Evolutionary conservation across 2,329 filamentous ascomycete genomes (phyloP), one percentile per base, ranked within the genome.

Genomic region (Exophiala xenobiotica): DNA sequence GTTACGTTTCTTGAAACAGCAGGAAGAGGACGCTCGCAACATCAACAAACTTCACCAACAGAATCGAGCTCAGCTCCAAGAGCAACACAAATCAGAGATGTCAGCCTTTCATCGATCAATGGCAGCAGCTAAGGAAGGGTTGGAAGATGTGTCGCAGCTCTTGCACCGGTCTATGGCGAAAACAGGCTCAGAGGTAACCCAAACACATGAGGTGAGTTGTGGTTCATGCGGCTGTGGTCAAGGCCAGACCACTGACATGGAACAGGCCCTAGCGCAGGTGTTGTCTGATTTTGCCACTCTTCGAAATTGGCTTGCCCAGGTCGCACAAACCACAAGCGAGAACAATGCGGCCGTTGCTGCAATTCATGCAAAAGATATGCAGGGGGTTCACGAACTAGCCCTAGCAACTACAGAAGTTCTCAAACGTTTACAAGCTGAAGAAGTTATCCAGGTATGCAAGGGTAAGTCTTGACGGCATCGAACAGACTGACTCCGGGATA

Each of bases 201-300:
- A 51, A 5, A 51, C 45, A 16, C 49, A 24, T n/a, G 52, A 55
- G 31, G 55, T 55, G 33, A 42, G 51, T 23, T 38, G 18, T 8
- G 18, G 23, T 23, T 7, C 38, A 11, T 26, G 12, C 26, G 7
- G 4, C 19, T 3, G 1, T 14, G 6, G 14, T 14, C 14, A 20
- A n/a, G 37, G 29, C 16, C 12, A 23, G 5, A 3, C 27, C 18
- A 37, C 20, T 44, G 20, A 47, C 38, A 16, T 4, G n/a, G n/a
- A 9, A 8, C 20, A 58, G 55, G 43, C 46, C 20, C 38, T 58
- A 3, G 40, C 29, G 43, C n/a, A 46, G 19, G 33, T 55, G 3
- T 22, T 58, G 26, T 40, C 49, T 11, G 51, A 58, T 39, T 58
- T 55, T 16, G 20, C n/a, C 16, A 51, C 14, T n/a, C 38, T 58